These are phyloP conservation scores for Wickerhamiella australiensis DNA, from an alignment of 805 yeast species.

Conservation along the genomic window DNA sequence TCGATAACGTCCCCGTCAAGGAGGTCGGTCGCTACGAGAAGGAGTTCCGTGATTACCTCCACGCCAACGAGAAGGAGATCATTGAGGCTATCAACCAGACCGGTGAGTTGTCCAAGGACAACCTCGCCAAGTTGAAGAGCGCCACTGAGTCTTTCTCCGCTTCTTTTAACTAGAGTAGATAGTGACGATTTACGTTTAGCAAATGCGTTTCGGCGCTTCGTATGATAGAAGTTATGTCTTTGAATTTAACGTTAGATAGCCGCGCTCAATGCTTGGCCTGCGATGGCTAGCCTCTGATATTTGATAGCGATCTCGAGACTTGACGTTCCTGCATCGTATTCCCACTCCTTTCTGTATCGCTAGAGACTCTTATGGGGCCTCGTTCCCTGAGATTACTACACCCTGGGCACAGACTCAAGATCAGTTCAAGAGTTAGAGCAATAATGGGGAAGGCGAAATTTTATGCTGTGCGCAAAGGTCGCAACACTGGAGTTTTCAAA, in stretches of 20 bases:
- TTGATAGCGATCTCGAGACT: too few relatives aligned
- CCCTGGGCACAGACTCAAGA: neutral
- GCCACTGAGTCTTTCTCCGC: constrained; percentile 89
- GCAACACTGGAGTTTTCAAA: constrained; percentile 43
- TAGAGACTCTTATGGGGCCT: too few relatives aligned
- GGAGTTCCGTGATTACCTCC: constrained; percentile 82
- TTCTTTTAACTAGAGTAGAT: constrained; percentile 45
- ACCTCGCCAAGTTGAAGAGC: constrained; percentile 73
- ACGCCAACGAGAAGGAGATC: constrained; percentile 77
- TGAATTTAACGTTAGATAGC: too few relatives aligned
- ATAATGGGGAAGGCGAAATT: constrained; percentile 19
- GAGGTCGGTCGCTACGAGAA: constrained; percentile 86
- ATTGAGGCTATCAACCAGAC: constrained; percentile 70
- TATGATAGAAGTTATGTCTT: neutral
- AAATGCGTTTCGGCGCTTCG: neutral
- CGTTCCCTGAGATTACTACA: neutral
- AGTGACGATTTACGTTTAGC: constrained; percentile 7
- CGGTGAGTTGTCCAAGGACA: constrained; percentile 86
- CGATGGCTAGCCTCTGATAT: too few relatives aligned
- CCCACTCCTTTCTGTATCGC: too few relatives aligned
- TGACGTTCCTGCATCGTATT: too few relatives aligned
- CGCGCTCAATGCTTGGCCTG: too few relatives aligned
- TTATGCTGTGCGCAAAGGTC: constrained; percentile 48
- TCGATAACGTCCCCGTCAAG: constrained; percentile 73
- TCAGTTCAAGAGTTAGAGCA: too few relatives aligned